Evolutionary conservation across 2,329 filamentous ascomycete species (phyloP), one percentile per base, ranked within the genome.

Genomic region (Aspergillus ochraceus): DNA sequence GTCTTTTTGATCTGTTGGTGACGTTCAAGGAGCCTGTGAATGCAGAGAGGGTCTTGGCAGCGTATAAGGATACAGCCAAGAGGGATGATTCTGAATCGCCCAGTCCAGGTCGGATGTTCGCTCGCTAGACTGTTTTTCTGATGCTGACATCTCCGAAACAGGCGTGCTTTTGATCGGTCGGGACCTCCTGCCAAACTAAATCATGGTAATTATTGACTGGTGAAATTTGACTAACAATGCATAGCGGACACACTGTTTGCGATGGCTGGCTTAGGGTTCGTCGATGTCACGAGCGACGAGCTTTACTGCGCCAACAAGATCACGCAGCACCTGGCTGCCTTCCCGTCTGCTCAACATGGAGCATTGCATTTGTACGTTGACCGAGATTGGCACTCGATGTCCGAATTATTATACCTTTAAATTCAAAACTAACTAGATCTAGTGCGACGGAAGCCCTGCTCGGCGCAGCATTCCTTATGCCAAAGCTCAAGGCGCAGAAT

Each of bases 231-330:
- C 47, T 29, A 8, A 42, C 36, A 8, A 17, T 52, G n/a, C 42
- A 2, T 52, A 77, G 75, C 74, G 60, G 75, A 77, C 49, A 70
- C 70, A 0, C 69, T 77, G 4, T 76, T 68, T 58, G 70, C 74
- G 6, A 74, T 77, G 70, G 66, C 74, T 11, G 75, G 74, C 6
- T 59, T 77, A 5, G 71, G 71, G 6, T 64, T 77, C 11, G 68
- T 76, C 2, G 72, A 76, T 2, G 63, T 70, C 46, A 65, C 71
- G 20, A 65, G 65, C 26, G 72, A 75, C n/a, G 64, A 70, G 32
- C 49, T 66, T 5, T 77, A 70, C 61, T 57, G 54, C 17, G 68
- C 72, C 12, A 77, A 77, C 56, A 65, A 64, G 19, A 69, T 76
- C 42, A 77, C 75, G 5, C 66, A 59, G 26, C 74, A 76, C 61